These are phyloP conservation scores for Porcisia hertigi DNA, from an alignment of 208 protist species.

Conservation along the genomic window DNA sequence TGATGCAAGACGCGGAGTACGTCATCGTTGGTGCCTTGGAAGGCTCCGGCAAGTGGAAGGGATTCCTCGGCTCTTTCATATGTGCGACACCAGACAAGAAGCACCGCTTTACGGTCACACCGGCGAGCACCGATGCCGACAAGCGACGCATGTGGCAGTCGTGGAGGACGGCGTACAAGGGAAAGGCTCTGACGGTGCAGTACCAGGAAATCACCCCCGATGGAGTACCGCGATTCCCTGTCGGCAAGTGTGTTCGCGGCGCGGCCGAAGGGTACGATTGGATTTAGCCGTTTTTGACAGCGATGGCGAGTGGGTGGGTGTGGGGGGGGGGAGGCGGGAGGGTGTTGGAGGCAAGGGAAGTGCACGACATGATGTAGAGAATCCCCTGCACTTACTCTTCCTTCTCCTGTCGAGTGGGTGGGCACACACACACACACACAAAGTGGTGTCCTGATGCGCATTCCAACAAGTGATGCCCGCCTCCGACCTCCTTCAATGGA, in stretches of 20 bases:
- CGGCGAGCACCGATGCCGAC: slow-evolving; percentile 70
- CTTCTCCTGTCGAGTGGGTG: not conserved
- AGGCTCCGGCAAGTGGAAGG: slow-evolving; percentile 84
- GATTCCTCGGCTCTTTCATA: slow-evolving; percentile 81
- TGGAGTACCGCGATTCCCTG: slow-evolving; percentile 86
- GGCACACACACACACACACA: not conserved
- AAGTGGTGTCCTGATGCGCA: not conserved
- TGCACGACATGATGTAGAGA: not conserved
- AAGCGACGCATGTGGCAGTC: slow-evolving; percentile 72
- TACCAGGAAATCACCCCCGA: slow-evolving; percentile 82
- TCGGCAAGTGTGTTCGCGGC: slow-evolving; percentile 82
- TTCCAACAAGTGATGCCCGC: not conserved
- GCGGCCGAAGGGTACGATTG: slow-evolving; percentile 70
- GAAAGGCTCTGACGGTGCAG: slow-evolving; percentile 89
- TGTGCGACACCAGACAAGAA: slow-evolving; percentile 56
- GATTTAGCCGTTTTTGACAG: slow-evolving; percentile 38
- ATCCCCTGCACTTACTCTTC: not conserved
- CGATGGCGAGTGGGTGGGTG: not conserved
- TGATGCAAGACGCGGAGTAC: slow-evolving; percentile 90
- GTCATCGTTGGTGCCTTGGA: slow-evolving; percentile 81
- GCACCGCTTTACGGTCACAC: slow-evolving; percentile 74
- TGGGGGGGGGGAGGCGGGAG: not conserved
- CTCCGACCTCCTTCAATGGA: not conserved
- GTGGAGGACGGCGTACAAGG: slow-evolving; percentile 62
- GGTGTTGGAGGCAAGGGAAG: not conserved